Percentiles rank a stretch among this genome's conserved stretches.
Evolutionary conservation across 148 eudicot genomes (phyloP).

Genomic region (Rhododendron ovatum): DNA sequence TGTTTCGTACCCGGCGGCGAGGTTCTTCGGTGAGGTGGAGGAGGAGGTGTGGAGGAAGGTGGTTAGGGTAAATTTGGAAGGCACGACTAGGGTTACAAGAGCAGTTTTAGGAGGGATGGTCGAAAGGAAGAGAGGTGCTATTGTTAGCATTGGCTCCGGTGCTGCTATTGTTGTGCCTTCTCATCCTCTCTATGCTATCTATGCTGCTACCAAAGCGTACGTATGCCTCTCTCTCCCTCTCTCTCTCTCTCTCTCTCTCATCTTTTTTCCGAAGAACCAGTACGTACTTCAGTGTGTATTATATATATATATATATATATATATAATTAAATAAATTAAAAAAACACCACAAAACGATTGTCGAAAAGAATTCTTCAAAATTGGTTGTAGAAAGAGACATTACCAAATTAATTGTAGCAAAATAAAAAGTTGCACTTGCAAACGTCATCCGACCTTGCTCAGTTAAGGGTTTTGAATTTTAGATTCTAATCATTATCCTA

Average conservation of each 20-base stretch:
- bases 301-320: too few relatives aligned
- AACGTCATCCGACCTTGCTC: too few relatives aligned
- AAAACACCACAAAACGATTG: too few relatives aligned
- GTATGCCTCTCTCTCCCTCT: conserved; percentile 28
- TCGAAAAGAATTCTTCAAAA: too few relatives aligned
- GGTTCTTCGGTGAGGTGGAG: conserved; percentile 61
- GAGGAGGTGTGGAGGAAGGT: conserved; percentile 47
- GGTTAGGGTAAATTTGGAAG: conserved; percentile 58
- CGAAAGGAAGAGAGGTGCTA: conserved; percentile 48
- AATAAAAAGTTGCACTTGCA: too few relatives aligned
- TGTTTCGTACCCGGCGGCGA: conserved; percentile 50
- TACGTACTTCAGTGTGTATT: too few relatives aligned
- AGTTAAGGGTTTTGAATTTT: too few relatives aligned
- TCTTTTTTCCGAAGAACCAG: too few relatives aligned
- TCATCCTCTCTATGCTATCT: conserved; percentile 76
- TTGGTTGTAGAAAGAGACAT: too few relatives aligned
- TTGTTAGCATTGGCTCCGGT: conserved; percentile 77
- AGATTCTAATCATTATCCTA: too few relatives aligned
- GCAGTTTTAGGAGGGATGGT: conserved; percentile 58
- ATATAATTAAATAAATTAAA: too few relatives aligned
- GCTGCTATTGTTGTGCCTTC: conserved; percentile 70
- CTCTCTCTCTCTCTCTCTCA: neutral
- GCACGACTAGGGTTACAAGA: conserved; percentile 48
- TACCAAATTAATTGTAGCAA: too few relatives aligned
- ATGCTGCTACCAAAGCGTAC: conserved; percentile 73